phyloP scores from a whole-genome alignment of 2,329 filamentous ascomycete species.

The Ophiostoma himal-ulmi region DNA sequence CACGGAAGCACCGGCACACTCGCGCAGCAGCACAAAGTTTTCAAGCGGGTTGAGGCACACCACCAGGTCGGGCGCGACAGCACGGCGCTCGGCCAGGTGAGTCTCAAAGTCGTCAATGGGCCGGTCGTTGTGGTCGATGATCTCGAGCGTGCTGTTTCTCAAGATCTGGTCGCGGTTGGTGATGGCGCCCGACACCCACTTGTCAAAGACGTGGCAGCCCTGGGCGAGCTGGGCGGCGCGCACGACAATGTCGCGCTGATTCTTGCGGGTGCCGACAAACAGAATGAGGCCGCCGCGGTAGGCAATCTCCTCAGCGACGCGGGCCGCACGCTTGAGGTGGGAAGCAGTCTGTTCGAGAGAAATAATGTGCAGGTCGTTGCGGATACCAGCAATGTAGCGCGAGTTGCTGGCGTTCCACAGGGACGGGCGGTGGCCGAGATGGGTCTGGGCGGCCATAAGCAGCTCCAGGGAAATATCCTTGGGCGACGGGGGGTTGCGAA shows the following conservation, averaged over 20 bases:
- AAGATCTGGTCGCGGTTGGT: constrained; percentile 91
- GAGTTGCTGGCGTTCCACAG: constrained; percentile 94
- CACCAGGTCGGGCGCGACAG: constrained; percentile 80
- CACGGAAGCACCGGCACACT: constrained; percentile 81
- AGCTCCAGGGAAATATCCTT: constrained; percentile 84
- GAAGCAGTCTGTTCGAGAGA: constrained; percentile 82
- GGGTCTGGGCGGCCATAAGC: constrained; percentile 77
- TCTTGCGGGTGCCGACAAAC: constrained; percentile 80
- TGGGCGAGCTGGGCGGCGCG: constrained; percentile 70
- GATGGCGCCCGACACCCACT: constrained; percentile 86
- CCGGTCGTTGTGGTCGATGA: constrained; percentile 70
- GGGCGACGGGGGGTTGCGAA: constrained; percentile 66
- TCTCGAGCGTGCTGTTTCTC: constrained; percentile 60
- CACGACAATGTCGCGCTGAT: constrained; percentile 75
- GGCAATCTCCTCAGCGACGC: constrained; percentile 81
- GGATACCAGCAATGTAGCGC: constrained; percentile 86
- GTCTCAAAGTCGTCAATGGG: constrained; percentile 54
- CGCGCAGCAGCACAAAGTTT: constrained; percentile 83
- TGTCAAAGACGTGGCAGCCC: constrained; percentile 83
- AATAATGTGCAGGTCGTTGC: constrained; percentile 88
- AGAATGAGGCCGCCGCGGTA: constrained; percentile 77
- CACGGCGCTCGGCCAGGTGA: constrained; percentile 56
- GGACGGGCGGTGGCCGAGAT: constrained; percentile 85
- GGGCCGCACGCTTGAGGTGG: constrained; percentile 86
- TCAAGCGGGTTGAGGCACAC: constrained; percentile 89